These are phyloP conservation scores for Scolecobasidium constrictum DNA, from an alignment of 2,329 filamentous ascomycete genomes.

Conservation along the genomic window DNA sequence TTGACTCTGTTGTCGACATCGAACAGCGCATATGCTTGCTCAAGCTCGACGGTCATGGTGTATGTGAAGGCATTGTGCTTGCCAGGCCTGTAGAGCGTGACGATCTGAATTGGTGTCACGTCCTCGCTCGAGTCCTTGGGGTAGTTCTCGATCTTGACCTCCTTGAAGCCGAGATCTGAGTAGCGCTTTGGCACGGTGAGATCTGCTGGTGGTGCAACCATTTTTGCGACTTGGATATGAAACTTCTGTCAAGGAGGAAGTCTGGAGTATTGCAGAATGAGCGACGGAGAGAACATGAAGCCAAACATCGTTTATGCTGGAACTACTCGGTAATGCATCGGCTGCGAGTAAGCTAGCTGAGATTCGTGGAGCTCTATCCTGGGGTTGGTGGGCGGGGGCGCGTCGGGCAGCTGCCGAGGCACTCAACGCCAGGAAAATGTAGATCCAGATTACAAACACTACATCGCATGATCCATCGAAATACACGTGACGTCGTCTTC, in stretches of 20 bases:
- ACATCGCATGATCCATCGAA: too few relatives aligned
- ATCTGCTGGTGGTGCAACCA: constrained; percentile 8
- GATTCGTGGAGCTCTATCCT: too few relatives aligned
- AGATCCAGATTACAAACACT: too few relatives aligned
- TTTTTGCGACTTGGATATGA: background rate
- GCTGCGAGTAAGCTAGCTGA: too few relatives aligned
- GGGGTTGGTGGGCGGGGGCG: too few relatives aligned
- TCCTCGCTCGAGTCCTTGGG: constrained; percentile 32
- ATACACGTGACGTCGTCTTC: too few relatives aligned
- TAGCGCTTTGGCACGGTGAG: constrained; percentile 26
- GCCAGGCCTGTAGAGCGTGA: constrained; percentile 53
- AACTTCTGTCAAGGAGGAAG: background rate
- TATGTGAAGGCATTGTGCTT: constrained; percentile 61
- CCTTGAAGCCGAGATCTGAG: constrained; percentile 25
- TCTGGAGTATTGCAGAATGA: background rate
- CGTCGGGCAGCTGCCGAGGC: too few relatives aligned
- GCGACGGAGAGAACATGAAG: background rate
- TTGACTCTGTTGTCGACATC: constrained; percentile 45
- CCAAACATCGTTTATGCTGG: background rate
- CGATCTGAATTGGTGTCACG: constrained; percentile 50
- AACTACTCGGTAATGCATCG: background rate
- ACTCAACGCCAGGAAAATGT: too few relatives aligned
- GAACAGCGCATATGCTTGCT: constrained; percentile 40
- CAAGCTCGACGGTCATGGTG: constrained; percentile 51
- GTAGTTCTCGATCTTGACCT: constrained; percentile 32